Conservation (phyloP, 164 flowering plant species). For the Nelumbo lutea region DNA sequence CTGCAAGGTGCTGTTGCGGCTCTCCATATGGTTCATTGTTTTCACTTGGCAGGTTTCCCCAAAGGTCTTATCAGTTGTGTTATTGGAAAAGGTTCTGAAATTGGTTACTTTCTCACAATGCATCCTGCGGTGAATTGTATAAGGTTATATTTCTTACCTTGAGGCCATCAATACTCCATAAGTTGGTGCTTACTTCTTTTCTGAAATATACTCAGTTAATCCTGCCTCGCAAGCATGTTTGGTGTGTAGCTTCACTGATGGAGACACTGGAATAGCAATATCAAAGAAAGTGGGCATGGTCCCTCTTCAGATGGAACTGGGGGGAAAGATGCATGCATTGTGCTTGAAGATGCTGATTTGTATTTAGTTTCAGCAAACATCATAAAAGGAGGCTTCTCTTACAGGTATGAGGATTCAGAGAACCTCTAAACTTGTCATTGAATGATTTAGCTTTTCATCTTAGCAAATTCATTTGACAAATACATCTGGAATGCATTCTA, state of each 20-base stretch:
- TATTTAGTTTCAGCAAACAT: constrained; percentile 84
- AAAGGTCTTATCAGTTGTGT: constrained; percentile 92
- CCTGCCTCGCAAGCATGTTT: background rate
- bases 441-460: background rate
- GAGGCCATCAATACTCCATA: background rate
- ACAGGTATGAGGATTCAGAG: constrained; percentile 45
- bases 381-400: constrained; percentile 92
- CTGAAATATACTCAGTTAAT: background rate
- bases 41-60: constrained; percentile 97
- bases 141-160: constrained; percentile 39
- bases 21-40: constrained; percentile 98
- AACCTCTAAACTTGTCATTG: background rate
- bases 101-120: constrained; percentile 98
- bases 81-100: constrained; percentile 96
- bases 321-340: constrained; percentile 98
- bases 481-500: background rate
- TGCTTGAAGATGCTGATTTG: constrained; percentile 95
- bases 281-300: constrained; percentile 98
- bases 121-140: constrained; percentile 94
- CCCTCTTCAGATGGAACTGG: constrained; percentile 97
- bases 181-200: background rate
- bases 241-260: constrained; percentile 81
- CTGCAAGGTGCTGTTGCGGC: constrained; percentile 84
- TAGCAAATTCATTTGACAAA: background rate
- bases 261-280: constrained; percentile 93